These are phyloP conservation scores for Russula sp. DNA, from an alignment of 768 basidiomycete species.

Conservation along the genomic window DNA sequence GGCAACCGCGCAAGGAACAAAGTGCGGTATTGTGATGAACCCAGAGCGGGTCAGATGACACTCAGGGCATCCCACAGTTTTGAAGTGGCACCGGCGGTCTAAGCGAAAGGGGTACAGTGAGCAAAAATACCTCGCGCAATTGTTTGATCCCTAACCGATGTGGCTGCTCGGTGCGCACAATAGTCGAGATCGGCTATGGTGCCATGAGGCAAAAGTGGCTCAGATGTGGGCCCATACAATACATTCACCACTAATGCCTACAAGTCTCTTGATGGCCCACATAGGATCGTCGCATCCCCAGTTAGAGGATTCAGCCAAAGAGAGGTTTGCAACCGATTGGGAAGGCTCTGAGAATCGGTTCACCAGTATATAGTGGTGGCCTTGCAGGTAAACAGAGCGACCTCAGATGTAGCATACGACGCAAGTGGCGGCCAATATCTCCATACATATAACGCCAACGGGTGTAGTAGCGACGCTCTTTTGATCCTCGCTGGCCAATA, in stretches of 20 bases:
- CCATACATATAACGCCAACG: neutral
- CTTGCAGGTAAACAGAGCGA: neutral
- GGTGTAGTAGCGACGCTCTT: neutral
- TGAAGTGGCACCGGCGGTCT: neutral
- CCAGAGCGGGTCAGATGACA: neutral
- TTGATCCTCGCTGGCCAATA: neutral
- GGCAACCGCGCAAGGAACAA: constrained; percentile 37
- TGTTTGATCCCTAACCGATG: neutral
- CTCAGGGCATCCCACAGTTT: neutral
- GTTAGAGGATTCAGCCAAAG: neutral
- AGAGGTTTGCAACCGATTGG: neutral
- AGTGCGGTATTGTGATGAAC: neutral
- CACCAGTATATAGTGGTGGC: neutral
- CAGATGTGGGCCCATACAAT: neutral
- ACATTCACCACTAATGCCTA: neutral
- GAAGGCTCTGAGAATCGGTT: neutral
- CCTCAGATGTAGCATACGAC: neutral
- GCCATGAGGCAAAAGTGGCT: neutral
- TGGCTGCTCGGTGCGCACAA: neutral
- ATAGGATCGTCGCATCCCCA: neutral
- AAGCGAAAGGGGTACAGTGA: neutral
- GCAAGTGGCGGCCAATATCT: neutral
- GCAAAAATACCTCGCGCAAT: neutral
- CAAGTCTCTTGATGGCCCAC: no score
- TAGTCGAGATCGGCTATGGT: neutral